Percentiles rank a stretch among this genome's conserved stretches.
Conservation (phyloP, 2,329 filamentous ascomycete species). For the Sporothrix protearum region DNA sequence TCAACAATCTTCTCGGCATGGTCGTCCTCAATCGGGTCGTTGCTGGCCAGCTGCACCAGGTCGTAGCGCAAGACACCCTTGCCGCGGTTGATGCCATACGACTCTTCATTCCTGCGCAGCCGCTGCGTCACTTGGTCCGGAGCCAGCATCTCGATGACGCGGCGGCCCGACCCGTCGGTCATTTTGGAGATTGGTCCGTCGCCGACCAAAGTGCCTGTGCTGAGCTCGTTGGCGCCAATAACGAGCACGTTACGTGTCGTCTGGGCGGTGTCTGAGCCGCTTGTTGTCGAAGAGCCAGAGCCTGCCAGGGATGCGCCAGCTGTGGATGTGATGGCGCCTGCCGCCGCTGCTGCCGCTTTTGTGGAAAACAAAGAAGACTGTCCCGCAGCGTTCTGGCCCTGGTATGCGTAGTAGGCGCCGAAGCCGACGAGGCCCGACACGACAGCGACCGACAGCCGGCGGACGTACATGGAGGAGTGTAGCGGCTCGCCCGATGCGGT, state of each 20-base stretch:
- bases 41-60: conserved; percentile 88
- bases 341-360: conserved; percentile 24
- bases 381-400: conserved; percentile 35
- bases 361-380: conserved; percentile 18
- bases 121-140: conserved; percentile 91
- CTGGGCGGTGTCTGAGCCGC: conserved; percentile 3
- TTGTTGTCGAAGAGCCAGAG: neutral
- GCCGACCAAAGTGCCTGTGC: conserved; percentile 79
- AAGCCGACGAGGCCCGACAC: conserved; percentile 70
- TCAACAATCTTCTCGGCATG: conserved; percentile 98
- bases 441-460: conserved; percentile 63
- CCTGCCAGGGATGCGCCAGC: neutral
- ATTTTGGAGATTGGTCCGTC: conserved; percentile 86
- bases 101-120: conserved; percentile 84
- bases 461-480: conserved; percentile 71
- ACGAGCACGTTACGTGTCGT: conserved; percentile 68
- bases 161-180: conserved; percentile 76
- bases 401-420: conserved; percentile 73
- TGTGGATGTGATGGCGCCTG: conserved; percentile 24
- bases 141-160: conserved; percentile 92
- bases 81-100: conserved; percentile 83
- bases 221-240: conserved; percentile 85
- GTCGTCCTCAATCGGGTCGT: conserved; percentile 97
- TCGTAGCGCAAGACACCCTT: conserved; percentile 93
- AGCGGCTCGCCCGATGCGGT: conserved; percentile 46